Base-by-base conservation (phyloP, 2,329 filamentous ascomycete species). In the Aspergillus alliaceus region DNA sequence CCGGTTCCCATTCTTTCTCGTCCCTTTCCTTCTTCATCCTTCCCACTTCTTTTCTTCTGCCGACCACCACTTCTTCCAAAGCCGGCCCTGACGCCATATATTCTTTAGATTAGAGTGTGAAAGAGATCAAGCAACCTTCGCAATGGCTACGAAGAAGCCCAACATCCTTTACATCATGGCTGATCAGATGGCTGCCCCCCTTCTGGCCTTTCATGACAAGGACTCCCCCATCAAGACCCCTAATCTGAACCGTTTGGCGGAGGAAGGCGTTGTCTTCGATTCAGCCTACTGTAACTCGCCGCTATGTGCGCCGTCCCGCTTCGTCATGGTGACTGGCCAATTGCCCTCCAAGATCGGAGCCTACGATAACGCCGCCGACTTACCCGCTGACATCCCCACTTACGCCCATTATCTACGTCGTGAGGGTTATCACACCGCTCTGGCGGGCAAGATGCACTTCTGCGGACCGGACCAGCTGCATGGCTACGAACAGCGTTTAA, bases 371-470 rank as follows among this genome's bases (percentile, higher is more conserved):
- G 93, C 92, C 44, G 87, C 90, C 32, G 89, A 92, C 64, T 88
- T 97, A 67, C 83, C 86, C 55, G 90, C 90, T 55, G 91, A 96
- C 66, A 85, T 90, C 29, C 93, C 92, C 14, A 97, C 93, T 1
- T 97, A 96, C 71, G 91, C 93, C 8, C 93, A 97, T 75, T 96
- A 96, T 76, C 81, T 97, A 54, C 89, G 93, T 50, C 82, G 85
- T 40, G 86, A 88, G 67, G 91, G 91, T 53, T 97, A 97, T 70
- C 90, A 96, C 76, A 96, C 93, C 12, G 90, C 89, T 6, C 81
- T 97, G 65, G 91, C 93, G 5, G 93, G 93, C 61, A 97, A 97
- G 83, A 97, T 97, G 93, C 93, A 97, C 77, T 97, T 97, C 72
- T 90, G 96, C 54, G 93, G 93, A 32, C 80, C 80, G 0, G 93